Base-by-base conservation (phyloP, 2,329 filamentous ascomycete species). In the Neofusicoccum kwambonambiense region DNA sequence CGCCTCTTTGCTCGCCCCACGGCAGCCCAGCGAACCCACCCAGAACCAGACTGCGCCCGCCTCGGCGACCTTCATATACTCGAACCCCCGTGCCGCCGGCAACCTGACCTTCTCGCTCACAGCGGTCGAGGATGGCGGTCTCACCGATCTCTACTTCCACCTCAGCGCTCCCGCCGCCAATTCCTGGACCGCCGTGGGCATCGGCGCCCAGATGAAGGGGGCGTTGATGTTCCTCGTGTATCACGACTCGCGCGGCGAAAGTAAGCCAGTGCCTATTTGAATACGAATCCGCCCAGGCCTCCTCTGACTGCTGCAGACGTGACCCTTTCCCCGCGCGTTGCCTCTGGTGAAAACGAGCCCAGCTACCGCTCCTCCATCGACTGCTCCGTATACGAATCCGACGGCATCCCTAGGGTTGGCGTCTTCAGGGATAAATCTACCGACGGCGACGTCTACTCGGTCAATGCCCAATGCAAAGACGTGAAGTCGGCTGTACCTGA, bases 141-240 rank as follows among this genome's bases (percentile, higher is more conserved):
- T 17, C 17, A 19, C 42, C 54, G 74, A 86, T 68, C 71, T 87
- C 44, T 87, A 81, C 75, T 85, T 87, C 73, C 81, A 81, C n/a
- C 69, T 88, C 15, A 80, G 82, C 65, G 81, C 83, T 44, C 78
- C 81, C 35, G 75, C 72, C 42, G 71, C 73, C 9, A 75, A 79
- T 42, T 80, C 82, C 41, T 88, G 84, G 84, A 80, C 80, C 47
- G 84, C 82, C 65, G 73, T 88, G 47, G 86, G 86, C 41, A 79
- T 87, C 42, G 86, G 86, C 51, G 80, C 77, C 64, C 69, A 79
- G 52, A 79, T 81, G 69, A 86, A 86, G 81, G 74, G 77, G 3
- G 79, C 84, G 7, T 77, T 87, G 27, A 82, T 85, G 65, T 79
- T 87, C 50, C 79, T 87, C 70, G 75, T 82, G n/a, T 87, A 88